Conservation (phyloP, 2,329 filamentous ascomycete species). For the Exophiala calicioides region DNA sequence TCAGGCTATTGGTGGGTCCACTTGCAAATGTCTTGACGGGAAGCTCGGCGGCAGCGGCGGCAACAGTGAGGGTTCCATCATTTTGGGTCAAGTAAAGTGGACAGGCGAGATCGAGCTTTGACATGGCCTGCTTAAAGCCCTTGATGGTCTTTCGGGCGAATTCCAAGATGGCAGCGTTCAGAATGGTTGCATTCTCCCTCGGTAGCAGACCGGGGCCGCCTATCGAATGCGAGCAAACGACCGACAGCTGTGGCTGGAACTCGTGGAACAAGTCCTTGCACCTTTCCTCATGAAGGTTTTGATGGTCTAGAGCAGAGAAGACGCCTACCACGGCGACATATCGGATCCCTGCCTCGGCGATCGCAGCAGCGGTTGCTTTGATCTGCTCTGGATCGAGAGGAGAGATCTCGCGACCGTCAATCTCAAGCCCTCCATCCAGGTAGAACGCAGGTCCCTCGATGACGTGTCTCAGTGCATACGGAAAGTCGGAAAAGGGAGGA, state of each 20-base stretch:
- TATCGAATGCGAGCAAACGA: slow-evolving; percentile 49
- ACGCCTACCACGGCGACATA: slow-evolving; percentile 48
- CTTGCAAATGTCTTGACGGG: slow-evolving; percentile 65
- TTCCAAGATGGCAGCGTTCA: slow-evolving; percentile 63
- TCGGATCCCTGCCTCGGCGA: slow-evolving; percentile 40
- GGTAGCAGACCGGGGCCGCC: slow-evolving; percentile 53
- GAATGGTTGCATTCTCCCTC: slow-evolving; percentile 64
- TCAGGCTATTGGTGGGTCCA: slow-evolving; percentile 65
- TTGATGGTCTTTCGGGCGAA: slow-evolving; percentile 60
- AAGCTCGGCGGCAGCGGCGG: slow-evolving; percentile 54
- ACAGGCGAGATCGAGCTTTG: slow-evolving; percentile 52
- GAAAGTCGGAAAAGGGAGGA: slow-evolving; percentile 52
- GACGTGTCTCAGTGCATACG: slow-evolving; percentile 42
- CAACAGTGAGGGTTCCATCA: slow-evolving; percentile 62
- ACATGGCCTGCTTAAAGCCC: slow-evolving; percentile 57
- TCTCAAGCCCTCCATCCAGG: slow-evolving; percentile 51
- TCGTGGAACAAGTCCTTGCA: slow-evolving; percentile 43
- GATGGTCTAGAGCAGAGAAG: slow-evolving; percentile 50
- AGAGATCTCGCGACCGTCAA: slow-evolving; percentile 51
- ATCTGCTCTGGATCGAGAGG: slow-evolving; percentile 44
- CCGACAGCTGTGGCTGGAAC: slow-evolving; percentile 38
- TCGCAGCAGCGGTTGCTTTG: slow-evolving; percentile 35
- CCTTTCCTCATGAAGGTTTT: slow-evolving; percentile 44
- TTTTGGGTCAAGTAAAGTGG: slow-evolving; percentile 65
- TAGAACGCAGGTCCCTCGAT: slow-evolving; percentile 46